A percentile compares a stretch with the other conserved stretches of the same genome.
These are phyloP conservation scores for Salinomyces thailandicus DNA, from an alignment of 2,329 filamentous ascomycete species.

Conservation along the genomic window DNA sequence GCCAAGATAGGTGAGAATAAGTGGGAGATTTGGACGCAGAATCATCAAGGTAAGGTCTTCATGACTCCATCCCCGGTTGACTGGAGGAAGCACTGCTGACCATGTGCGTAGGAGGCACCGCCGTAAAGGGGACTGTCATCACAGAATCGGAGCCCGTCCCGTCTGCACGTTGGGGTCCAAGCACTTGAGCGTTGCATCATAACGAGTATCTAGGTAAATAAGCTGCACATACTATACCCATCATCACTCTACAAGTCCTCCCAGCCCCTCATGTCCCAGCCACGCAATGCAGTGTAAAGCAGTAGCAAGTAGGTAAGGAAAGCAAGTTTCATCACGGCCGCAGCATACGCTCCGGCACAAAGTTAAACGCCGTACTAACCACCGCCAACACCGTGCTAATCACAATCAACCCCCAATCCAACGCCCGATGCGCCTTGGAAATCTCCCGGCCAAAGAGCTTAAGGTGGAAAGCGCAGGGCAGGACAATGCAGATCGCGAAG, in stretches of 20 bases:
- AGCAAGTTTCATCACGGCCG: slow-evolving; percentile 2
- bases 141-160: no score
- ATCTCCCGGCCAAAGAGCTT: slow-evolving; percentile 77
- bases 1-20: slow-evolving; percentile 36
- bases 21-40: slow-evolving; percentile 34
- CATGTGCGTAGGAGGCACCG: slow-evolving; percentile 24
- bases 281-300: background rate
- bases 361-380: slow-evolving; percentile 77
- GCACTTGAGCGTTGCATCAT: no score
- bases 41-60: slow-evolving; percentile 20
- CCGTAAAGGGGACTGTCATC: slow-evolving; percentile 34
- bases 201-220: no score
- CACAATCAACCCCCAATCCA: slow-evolving; percentile 60
- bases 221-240: no score
- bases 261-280: no score
- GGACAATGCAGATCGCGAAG: slow-evolving; percentile 86
- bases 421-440: slow-evolving; percentile 47
- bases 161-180: no score
- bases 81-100: slow-evolving; percentile 1
- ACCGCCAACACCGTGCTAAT: slow-evolving; percentile 60
- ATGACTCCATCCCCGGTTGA: background rate
- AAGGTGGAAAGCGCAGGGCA: slow-evolving; percentile 80
- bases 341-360: slow-evolving; percentile 58
- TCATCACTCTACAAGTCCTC: no score
- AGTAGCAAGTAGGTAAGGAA: no score